A percentile compares a stretch with the other conserved stretches of the same genome.
Conservation (phyloP, 164 flowering plant species). For the Euptelea pleiosperma region DNA sequence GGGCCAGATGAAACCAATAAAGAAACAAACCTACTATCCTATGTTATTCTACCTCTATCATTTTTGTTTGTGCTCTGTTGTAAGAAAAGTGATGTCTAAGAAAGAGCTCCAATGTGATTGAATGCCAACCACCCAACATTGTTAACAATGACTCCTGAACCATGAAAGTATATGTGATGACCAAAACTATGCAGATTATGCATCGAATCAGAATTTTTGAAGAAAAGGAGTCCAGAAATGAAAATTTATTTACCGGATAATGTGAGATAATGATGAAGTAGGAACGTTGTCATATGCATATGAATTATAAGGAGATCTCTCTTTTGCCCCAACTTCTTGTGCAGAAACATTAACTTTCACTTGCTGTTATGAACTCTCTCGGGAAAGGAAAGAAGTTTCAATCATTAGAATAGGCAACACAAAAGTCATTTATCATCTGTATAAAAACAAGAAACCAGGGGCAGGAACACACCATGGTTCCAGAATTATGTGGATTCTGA, state of each 20-base stretch:
- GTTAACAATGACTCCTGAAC: no score
- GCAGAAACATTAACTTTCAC: constrained; percentile 48
- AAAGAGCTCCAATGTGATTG: no score
- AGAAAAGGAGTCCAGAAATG: no score
- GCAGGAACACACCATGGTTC: constrained; percentile 36
- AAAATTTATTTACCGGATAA: constrained; percentile 62
- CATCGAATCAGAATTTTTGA: no score
- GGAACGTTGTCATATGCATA: constrained; percentile 42
- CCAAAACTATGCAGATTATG: no score
- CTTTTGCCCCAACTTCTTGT: constrained; percentile 57
- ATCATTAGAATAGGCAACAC: background rate
- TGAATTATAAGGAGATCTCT: constrained; percentile 55
- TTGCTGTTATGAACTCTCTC: constrained; percentile 23
- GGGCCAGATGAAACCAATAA: no score
- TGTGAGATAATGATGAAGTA: constrained; percentile 45
- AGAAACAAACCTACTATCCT: no score
- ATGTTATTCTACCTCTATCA: no score
- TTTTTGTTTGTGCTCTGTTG: no score
- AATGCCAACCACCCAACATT: no score
- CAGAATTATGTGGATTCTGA: constrained; percentile 35
- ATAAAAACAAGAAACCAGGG: background rate
- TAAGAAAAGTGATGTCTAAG: no score
- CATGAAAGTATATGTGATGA: no score
- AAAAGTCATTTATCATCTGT: background rate
- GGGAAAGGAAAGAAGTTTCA: background rate